A percentile compares a stretch with the other conserved stretches of the same genome.
Conservation (phyloP, 768 basidiomycete genomes). For the Crassisporium funariophilum region DNA sequence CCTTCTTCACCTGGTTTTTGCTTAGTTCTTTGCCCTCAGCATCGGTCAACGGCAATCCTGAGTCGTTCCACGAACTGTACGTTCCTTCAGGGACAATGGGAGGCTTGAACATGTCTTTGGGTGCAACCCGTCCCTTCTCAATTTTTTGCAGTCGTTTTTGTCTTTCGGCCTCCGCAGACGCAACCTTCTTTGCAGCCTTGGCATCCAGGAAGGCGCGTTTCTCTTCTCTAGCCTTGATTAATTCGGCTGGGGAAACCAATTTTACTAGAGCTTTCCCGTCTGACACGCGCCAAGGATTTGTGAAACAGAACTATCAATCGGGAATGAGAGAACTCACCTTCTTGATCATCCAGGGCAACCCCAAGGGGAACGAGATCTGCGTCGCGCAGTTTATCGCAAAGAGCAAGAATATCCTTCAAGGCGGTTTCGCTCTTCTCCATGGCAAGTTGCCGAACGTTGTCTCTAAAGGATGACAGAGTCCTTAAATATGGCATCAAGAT, state of each 20-base stretch:
- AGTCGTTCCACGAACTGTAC: slow-evolving; percentile 85
- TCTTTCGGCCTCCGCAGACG: slow-evolving; percentile 60
- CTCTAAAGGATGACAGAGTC: slow-evolving; percentile 86
- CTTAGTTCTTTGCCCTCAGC: slow-evolving; percentile 81
- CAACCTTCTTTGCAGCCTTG: slow-evolving; percentile 81
- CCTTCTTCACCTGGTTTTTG: slow-evolving; percentile 79
- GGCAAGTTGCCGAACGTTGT: slow-evolving; percentile 81
- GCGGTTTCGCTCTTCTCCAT: slow-evolving; percentile 69
- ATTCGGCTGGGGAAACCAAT: slow-evolving; percentile 77
- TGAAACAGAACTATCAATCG: slow-evolving; percentile 1
- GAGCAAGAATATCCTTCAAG: slow-evolving; percentile 76
- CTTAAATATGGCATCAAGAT: slow-evolving; percentile 88
- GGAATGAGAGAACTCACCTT: slow-evolving; percentile 54
- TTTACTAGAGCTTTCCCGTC: slow-evolving; percentile 97
- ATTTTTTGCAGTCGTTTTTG: slow-evolving; percentile 74
- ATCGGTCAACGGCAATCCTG: slow-evolving; percentile 86
- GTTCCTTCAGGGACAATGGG: slow-evolving; percentile 71
- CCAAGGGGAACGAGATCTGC: slow-evolving; percentile 90
- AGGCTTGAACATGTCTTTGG: slow-evolving; percentile 81
- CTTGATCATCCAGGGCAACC: slow-evolving; percentile 95
- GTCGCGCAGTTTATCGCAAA: slow-evolving; percentile 91
- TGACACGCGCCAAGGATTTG: slow-evolving; percentile 29
- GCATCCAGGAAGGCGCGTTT: slow-evolving; percentile 76
- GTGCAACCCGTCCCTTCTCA: slow-evolving; percentile 80
- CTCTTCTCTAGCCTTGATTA: slow-evolving; percentile 86